These are phyloP conservation scores for Nigrospora osmanthi DNA, from an alignment of 2,329 filamentous ascomycete species.

Conservation along the genomic window DNA sequence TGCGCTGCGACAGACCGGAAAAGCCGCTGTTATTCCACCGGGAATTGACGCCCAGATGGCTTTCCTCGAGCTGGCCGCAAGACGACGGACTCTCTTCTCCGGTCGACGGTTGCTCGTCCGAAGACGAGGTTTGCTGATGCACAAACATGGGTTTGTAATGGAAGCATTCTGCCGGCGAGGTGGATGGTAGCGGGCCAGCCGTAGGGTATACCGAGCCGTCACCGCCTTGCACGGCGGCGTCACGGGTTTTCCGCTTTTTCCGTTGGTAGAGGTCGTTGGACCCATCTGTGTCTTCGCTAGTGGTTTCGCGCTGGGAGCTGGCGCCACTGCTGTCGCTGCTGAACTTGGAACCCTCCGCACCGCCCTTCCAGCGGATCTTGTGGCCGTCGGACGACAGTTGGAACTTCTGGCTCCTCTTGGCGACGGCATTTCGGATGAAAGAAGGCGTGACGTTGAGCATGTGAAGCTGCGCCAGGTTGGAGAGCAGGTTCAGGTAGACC, in stretches of 20 bases:
- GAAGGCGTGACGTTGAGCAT: conserved; percentile 75
- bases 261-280: conserved; percentile 31
- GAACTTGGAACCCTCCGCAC: conserved; percentile 53
- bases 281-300: conserved; percentile 39
- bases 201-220: conserved; percentile 31
- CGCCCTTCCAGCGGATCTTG: conserved; percentile 74
- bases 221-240: conserved; percentile 24
- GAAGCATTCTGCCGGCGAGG: conserved; percentile 37
- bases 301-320: conserved; percentile 37
- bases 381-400: conserved; percentile 71
- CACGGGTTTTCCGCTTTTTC: conserved; percentile 37
- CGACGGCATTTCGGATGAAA: conserved; percentile 67
- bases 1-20: conserved; percentile 39
- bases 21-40: conserved; percentile 34
- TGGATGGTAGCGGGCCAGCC: conserved; percentile 25
- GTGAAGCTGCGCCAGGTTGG: conserved; percentile 76
- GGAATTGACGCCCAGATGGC: conserved; percentile 36
- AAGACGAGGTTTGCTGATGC: conserved; percentile 32
- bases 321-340: conserved; percentile 55
- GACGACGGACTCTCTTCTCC: conserved; percentile 26
- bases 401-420: conserved; percentile 64
- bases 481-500: conserved; percentile 75
- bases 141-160: conserved; percentile 59
- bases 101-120: conserved; percentile 36
- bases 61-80: conserved; percentile 36